Base-by-base conservation (phyloP, 768 basidiomycete genomes). In the Trichaptum fuscoviolaceum region DNA sequence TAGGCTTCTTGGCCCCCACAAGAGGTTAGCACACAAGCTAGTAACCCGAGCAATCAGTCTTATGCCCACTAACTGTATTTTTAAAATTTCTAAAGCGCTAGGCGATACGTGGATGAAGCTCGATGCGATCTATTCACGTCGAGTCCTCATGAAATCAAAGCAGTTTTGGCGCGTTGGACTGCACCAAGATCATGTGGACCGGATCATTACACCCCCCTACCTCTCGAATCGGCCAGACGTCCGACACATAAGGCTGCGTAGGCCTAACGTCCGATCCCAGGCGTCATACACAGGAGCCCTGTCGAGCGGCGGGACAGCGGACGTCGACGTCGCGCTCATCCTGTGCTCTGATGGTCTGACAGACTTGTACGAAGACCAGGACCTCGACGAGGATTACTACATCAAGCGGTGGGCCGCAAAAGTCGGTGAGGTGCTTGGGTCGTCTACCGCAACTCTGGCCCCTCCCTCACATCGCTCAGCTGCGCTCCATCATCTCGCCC, bases 311-410 rank as follows among this genome's bases (percentile, higher is more conserved):
- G 15, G 6, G 9, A 18, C 24, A 61, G 57, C 12, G 7, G 59
- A 57, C 52, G 69, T 67, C n/a, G 79, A 74, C 35, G 66, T 59
- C 0, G 71, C 77, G 66, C 71, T 84, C 57, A 74, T 83, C 63
- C 70, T 79, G n/a, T 81, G 78, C 64, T 82, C 82, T 2, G 83
- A 84, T 63, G 82, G 83, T n/a, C 70, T 84, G 18, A 66, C 72
- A 1, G 82, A 84, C 68, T 63, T 83, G 35, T 80, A 79, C 62
- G 42, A 52, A 52, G 74, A 76, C 62, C 73, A 73, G 26, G 64
- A 70, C 7, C 72, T 74, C 30, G 73, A 72, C 62, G 66, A 70
- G 18, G 72, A 77, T 36, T 52, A 52, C 10, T 68, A 77, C 65
- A 75, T 75, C 25, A 67, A 77, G 26, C 74, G 74, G 61, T 82